Evolutionary conservation across 208 protist genomes (phyloP).

Genomic region (Histomonas meleagridis): DNA sequence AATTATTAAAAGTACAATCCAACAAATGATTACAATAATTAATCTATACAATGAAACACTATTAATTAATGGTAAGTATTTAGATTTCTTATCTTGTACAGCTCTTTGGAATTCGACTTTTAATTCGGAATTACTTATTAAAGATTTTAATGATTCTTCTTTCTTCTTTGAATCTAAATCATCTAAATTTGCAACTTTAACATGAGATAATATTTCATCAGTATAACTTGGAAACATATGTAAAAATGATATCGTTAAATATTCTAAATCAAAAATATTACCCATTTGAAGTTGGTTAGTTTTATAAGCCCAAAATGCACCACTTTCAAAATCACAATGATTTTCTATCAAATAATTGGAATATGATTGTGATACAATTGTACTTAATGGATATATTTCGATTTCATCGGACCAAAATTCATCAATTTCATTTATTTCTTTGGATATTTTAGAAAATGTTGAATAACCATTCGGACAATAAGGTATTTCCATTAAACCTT

Average conservation of each 20-base stretch:
- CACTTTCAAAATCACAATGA: neutral
- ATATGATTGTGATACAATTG: neutral
- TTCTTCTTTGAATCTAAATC: neutral
- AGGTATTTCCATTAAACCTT: no score
- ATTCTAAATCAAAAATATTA: neutral
- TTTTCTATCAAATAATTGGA: neutral
- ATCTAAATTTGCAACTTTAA: neutral
- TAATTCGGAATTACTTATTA: neutral
- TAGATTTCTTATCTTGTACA: neutral
- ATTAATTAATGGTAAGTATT: neutral
- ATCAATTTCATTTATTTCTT: no score
- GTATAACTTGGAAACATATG: neutral
- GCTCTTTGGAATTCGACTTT: neutral
- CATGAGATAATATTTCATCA: neutral
- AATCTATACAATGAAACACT: neutral
- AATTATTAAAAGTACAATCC: neutral
- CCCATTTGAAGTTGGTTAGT: neutral
- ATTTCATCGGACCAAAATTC: neutral
- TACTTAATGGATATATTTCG: constrained; percentile 3
- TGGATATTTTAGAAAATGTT: no score
- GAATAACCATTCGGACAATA: no score
- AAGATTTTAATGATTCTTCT: neutral
- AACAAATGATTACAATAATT: neutral
- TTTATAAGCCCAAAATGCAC: neutral
- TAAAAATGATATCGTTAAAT: neutral